Percentiles rank a stretch among this genome's conserved stretches.
These are phyloP conservation scores for Saturnispora galanensis DNA, from an alignment of 805 yeast genomes.

Conservation along the genomic window DNA sequence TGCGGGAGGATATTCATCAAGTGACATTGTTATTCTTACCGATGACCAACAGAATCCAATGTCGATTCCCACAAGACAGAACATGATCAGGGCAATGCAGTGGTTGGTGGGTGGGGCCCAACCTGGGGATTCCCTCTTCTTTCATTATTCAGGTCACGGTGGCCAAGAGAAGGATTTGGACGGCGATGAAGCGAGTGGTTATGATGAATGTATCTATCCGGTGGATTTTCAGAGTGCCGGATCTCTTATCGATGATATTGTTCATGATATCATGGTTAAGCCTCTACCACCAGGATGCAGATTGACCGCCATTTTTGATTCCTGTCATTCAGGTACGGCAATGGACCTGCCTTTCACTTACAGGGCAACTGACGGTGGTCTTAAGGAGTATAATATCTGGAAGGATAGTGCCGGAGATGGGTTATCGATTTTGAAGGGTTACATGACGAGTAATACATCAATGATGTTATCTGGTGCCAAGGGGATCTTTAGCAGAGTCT, in stretches of 20 bases:
- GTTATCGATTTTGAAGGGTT: constrained; percentile 46
- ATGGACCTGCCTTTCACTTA: constrained; percentile 72
- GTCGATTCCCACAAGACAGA: constrained; percentile 51
- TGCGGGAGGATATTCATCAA: constrained; percentile 38
- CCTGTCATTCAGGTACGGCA: constrained; percentile 81
- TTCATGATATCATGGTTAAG: constrained; percentile 63
- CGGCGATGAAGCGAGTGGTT: constrained; percentile 30
- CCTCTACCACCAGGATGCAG: constrained; percentile 66
- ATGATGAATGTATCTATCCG: constrained; percentile 30
- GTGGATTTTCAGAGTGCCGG: constrained; percentile 51
- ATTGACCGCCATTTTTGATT: constrained; percentile 71
- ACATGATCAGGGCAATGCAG: constrained; percentile 68
- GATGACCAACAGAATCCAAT: constrained; percentile 43
- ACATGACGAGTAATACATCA: constrained; percentile 46
- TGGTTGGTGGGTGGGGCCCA: constrained; percentile 70
- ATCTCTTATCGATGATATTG: constrained; percentile 59
- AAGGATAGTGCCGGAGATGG: constrained; percentile 68
- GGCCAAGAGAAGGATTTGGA: constrained; percentile 55
- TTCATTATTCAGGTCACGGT: constrained; percentile 87
- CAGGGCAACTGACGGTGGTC: constrained; percentile 65
- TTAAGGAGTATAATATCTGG: constrained; percentile 72
- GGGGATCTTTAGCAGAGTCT: constrained; percentile 24
- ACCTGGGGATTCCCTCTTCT: constrained; percentile 69
- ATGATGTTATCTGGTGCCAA: constrained; percentile 34
- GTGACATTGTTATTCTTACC: constrained; percentile 50